Conservation (phyloP, 1,284 basidiomycete genomes). For the Malassezia pachydermatis region DNA sequence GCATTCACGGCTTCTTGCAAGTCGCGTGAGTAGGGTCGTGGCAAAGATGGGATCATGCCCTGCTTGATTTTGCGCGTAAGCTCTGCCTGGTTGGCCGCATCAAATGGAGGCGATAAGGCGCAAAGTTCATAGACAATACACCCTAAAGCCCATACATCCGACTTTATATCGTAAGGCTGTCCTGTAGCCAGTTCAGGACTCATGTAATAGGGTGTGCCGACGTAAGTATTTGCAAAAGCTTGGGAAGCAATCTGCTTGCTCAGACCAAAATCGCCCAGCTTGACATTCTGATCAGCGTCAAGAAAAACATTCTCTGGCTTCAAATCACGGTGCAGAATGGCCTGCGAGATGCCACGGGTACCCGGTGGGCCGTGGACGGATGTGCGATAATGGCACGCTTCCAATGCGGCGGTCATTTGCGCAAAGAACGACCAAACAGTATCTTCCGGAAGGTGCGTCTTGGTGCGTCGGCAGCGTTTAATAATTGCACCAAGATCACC, state of each 20-base stretch:
- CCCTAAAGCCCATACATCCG: constrained; percentile 94
- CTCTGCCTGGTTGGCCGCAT: constrained; percentile 76
- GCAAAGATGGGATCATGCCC: constrained; percentile 73
- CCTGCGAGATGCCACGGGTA: not conserved
- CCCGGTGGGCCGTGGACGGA: not conserved
- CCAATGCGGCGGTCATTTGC: constrained; percentile 79
- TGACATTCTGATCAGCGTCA: constrained; percentile 66
- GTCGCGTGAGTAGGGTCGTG: constrained; percentile 65
- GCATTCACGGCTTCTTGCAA: constrained; percentile 66
- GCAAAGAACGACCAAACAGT: constrained; percentile 89
- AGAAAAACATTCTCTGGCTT: constrained; percentile 96
- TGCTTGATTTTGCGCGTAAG: constrained; percentile 71
- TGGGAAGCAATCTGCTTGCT: constrained; percentile 75
- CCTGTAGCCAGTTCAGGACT: constrained; percentile 93
- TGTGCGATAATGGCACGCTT: constrained; percentile 64
- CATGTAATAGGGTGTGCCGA: constrained; percentile 98
- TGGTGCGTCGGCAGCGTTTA: constrained; percentile 56
- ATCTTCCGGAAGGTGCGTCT: constrained; percentile 62
- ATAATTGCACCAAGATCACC: constrained; percentile 82
- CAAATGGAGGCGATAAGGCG: constrained; percentile 67
- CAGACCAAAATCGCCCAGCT: constrained; percentile 90
- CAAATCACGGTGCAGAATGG: constrained; percentile 79
- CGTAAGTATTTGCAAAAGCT: constrained; percentile 86
- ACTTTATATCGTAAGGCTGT: constrained; percentile 89
- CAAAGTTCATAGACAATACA: constrained; percentile 93